These are phyloP conservation scores for Tillandsia fasciculata DNA, from an alignment of 176 grass and related monocot species.

Conservation along the genomic window DNA sequence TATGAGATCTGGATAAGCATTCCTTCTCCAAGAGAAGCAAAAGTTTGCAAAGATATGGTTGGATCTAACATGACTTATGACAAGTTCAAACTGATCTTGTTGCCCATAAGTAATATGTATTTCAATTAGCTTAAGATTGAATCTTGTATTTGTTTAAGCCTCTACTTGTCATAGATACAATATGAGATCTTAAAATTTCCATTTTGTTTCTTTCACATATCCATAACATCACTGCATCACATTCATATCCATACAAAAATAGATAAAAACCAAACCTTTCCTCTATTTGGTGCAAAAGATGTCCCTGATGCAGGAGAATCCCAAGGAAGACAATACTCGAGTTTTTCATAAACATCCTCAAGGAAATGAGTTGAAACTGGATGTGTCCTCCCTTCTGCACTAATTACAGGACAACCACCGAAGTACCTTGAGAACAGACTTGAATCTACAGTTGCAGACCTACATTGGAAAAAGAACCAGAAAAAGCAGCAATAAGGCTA, in stretches of 20 bases:
- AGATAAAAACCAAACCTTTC: conserved; percentile 37
- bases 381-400: conserved; percentile 92
- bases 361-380: conserved; percentile 82
- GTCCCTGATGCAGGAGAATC: conserved; percentile 85
- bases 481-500: background rate
- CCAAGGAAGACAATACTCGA: conserved; percentile 71
- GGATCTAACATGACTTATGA: too few relatives aligned
- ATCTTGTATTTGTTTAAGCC: too few relatives aligned
- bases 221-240: background rate
- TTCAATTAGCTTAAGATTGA: too few relatives aligned
- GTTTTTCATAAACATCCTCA: conserved; percentile 88
- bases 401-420: conserved; percentile 81
- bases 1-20: too few relatives aligned
- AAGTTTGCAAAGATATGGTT: too few relatives aligned
- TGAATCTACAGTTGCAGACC: conserved; percentile 93
- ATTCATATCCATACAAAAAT: background rate
- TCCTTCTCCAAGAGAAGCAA: too few relatives aligned
- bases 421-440: conserved; percentile 88
- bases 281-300: conserved; percentile 39
- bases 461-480: conserved; percentile 31
- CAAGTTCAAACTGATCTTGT: too few relatives aligned
- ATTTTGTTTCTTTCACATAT: too few relatives aligned
- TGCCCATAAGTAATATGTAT: too few relatives aligned
- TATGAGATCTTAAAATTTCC: too few relatives aligned
- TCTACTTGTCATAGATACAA: too few relatives aligned